Evolutionary conservation across 2,329 filamentous ascomycete species (phyloP).

Genomic region (Xylaria sp.): DNA sequence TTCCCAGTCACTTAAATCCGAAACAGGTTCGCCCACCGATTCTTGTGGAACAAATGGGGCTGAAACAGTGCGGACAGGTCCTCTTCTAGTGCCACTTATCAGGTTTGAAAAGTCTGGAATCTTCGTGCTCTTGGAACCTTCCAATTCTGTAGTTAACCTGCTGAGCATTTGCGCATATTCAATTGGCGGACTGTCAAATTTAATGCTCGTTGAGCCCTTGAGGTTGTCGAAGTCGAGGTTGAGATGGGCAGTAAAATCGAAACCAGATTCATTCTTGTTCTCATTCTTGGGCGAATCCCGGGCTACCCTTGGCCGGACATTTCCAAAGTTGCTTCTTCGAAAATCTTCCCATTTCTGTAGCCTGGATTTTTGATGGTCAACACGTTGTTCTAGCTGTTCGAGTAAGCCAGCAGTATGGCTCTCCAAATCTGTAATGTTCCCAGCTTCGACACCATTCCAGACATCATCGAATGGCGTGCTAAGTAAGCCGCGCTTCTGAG

Average conservation of each 20-base stretch:
- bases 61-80: slow-evolving; percentile 19
- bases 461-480: slow-evolving; percentile 74
- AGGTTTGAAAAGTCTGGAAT: slow-evolving; percentile 48
- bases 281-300: slow-evolving; percentile 39
- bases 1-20: slow-evolving; percentile 66
- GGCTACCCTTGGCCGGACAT: slow-evolving; percentile 44
- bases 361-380: slow-evolving; percentile 73
- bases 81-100: slow-evolving; percentile 39
- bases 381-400: slow-evolving; percentile 75
- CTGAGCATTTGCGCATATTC: slow-evolving; percentile 60
- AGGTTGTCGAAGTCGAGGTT: slow-evolving; percentile 57
- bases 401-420: slow-evolving; percentile 65
- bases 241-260: slow-evolving; percentile 66
- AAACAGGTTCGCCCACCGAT: slow-evolving; percentile 49
- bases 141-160: slow-evolving; percentile 56
- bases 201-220: slow-evolving; percentile 40
- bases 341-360: slow-evolving; percentile 81
- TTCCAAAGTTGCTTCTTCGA: slow-evolving; percentile 59
- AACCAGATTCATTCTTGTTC: slow-evolving; percentile 59
- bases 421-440: slow-evolving; percentile 67
- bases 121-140: slow-evolving; percentile 45
- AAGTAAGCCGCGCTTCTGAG: slow-evolving; percentile 71
- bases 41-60: slow-evolving; percentile 31
- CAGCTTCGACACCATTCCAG: slow-evolving; percentile 74
- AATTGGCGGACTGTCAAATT: slow-evolving; percentile 46